Conservation (phyloP, 306 rosid genomes). For the Canavalia ensiformis region DNA sequence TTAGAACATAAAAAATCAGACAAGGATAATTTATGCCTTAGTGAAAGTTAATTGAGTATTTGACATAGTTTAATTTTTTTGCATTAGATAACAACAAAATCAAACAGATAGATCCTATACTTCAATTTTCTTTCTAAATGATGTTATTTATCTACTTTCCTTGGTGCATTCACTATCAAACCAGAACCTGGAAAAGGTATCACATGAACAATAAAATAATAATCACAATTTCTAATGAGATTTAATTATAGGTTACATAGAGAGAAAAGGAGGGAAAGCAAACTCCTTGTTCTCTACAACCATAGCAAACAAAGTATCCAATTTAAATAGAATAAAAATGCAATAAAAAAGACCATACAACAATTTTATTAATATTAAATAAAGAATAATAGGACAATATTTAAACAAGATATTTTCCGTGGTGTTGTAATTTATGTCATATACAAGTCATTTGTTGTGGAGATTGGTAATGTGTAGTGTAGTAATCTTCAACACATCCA, state of each 20-base stretch:
- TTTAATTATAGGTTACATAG: conserved; percentile 40
- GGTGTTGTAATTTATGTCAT: conserved; percentile 61
- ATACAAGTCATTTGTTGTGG: conserved; percentile 76
- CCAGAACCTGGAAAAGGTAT: conserved; percentile 28
- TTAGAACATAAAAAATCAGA: conserved; percentile 28
- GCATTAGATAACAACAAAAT: conserved; percentile 17
- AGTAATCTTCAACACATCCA: conserved; percentile 74
- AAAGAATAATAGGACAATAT: not conserved
- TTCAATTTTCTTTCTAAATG: conserved; percentile 4
- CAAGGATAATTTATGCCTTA: conserved; percentile 3
- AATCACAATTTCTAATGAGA: conserved; percentile 13
- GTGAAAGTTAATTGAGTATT: conserved; percentile 32
- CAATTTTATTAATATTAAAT: conserved; percentile 50
- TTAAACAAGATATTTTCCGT: conserved; percentile 5
- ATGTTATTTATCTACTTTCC: conserved; percentile 15
- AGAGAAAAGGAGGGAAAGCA: conserved; percentile 48
- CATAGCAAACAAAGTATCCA: conserved; percentile 76
- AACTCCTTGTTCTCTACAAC: conserved; percentile 88
- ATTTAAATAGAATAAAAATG: conserved; percentile 86
- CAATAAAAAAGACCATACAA: conserved; percentile 37
- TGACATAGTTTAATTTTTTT: conserved; percentile 1
- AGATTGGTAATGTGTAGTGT: conserved; percentile 82
- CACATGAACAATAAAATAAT: conserved; percentile 10
- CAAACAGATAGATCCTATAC: conserved; percentile 44
- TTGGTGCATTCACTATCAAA: conserved; percentile 24